Base-by-base conservation (phyloP, 2,329 filamentous ascomycete species). In the Ophiostoma quercus region DNA sequence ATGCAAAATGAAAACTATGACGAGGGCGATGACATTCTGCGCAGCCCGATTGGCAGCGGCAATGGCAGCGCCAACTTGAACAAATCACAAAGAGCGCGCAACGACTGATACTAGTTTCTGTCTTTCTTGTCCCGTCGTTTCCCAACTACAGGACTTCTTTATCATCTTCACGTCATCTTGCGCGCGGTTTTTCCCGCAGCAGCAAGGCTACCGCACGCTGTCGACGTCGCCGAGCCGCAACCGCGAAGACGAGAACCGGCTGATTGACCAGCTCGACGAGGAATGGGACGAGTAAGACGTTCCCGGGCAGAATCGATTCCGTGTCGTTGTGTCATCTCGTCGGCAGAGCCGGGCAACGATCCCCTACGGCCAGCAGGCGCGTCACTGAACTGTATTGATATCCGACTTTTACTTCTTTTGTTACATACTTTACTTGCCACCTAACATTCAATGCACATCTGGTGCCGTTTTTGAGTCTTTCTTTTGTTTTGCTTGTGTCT, bases 211-310 rank as follows among this genome's bases (percentile, higher is more conserved):
- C 78, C 87, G 84, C 71, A 83, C 88, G 60, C 81, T 94, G 32
- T 85, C 84, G 51, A 79, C 82, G 16, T 86, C 84, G 66, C 81
- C 84, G 12, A 84, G 78, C 54, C 79, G 82, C 70, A 82, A 82
- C 75, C 78, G 84, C 70, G 94, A 97, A 71, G 94, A 93, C 69
- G 95, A 98, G 80, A 97, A 98, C 79, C 84, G 93, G 73, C 81
- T 98, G 75, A 98, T 99, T 78, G 94, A 98, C 78, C 92, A 97
- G 79, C 83, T 97, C 71, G 95, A 98, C 76, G 94, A 98, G 79
- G 94, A 97, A 78, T 98, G 94, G 94, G 94, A 97, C 75, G 94
- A 71, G 16, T 71, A 41, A 41, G 29, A 7, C 39, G n/a, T 39
- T 19, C 9, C n/a, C 11, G 11, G 11, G 41, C 41, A 43, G 16